Conservation (phyloP, 2,329 filamentous ascomycete species). For the Ceratocystis diversiconidia region DNA sequence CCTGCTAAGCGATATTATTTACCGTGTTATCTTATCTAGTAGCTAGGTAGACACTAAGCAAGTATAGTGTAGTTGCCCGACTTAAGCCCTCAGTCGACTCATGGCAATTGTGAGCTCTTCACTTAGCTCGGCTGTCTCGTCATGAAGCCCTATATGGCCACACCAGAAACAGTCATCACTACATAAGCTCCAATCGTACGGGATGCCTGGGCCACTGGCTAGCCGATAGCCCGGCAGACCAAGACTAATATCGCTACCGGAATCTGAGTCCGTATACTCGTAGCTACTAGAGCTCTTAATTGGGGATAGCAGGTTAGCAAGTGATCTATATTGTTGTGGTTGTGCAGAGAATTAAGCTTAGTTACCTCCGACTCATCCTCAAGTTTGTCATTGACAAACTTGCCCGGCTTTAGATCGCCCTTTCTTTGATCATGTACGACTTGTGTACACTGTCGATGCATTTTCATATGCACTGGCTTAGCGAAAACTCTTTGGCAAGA, state of each 20-base stretch:
- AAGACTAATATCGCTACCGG: too few species aligned
- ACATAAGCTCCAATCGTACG: slow-evolving; percentile 2
- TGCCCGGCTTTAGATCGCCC: neutral
- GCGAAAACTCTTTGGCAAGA: neutral
- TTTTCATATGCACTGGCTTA: neutral
- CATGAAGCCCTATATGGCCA: neutral
- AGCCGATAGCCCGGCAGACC: too few species aligned
- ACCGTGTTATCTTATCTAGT: neutral
- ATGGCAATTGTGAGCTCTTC: neutral
- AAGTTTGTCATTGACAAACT: neutral
- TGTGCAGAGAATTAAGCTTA: too few species aligned
- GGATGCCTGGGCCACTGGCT: neutral
- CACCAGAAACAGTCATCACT: slow-evolving; percentile 1
- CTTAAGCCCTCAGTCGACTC: neutral
- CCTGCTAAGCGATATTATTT: too few species aligned
- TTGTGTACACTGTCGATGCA: neutral
- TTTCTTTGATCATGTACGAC: neutral
- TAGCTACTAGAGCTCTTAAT: neutral
- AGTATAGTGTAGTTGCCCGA: neutral
- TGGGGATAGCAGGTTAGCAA: neutral
- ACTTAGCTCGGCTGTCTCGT: neutral
- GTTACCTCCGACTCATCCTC: too few species aligned
- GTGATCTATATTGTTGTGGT: too few species aligned
- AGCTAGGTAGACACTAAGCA: neutral
- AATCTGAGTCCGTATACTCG: neutral